Percentiles rank a stretch among this genome's conserved stretches.
These are phyloP conservation scores for Nitzschia sp. DNA, from an alignment of 108 stramenopile species.

Conservation along the genomic window DNA sequence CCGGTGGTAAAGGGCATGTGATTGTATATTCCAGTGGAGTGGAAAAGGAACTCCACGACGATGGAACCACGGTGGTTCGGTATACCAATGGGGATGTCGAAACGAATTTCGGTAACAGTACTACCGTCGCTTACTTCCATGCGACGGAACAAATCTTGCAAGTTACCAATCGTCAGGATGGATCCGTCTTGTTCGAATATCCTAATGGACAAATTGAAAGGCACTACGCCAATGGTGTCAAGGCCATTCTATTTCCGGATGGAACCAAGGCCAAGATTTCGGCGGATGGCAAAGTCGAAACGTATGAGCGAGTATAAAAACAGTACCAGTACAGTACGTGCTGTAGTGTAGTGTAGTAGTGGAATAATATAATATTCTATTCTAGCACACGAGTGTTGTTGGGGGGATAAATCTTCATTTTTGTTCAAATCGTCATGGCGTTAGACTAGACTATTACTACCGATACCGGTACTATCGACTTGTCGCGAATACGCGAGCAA, in stretches of 20 bases:
- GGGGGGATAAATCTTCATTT: no score
- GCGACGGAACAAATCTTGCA: conserved; percentile 35
- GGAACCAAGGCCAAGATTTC: conserved; percentile 26
- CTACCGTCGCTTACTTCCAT: conserved; percentile 39
- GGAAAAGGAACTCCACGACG: conserved; percentile 48
- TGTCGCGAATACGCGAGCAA: conserved; percentile 30
- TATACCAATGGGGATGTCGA: conserved; percentile 85
- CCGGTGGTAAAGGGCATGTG: conserved; percentile 26
- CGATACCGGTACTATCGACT: not conserved
- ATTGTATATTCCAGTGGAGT: conserved; percentile 65
- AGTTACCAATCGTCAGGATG: conserved; percentile 34
- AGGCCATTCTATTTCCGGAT: conserved; percentile 43
- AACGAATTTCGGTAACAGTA: conserved; percentile 21
- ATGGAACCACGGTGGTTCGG: conserved; percentile 61
- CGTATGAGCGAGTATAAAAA: not conserved
- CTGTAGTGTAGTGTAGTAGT: not conserved
- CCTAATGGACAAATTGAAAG: conserved; percentile 53
- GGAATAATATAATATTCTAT: no score
- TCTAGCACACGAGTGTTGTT: no score
- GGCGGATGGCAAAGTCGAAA: conserved; percentile 10
- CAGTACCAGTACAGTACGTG: not conserved
- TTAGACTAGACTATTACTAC: no score
- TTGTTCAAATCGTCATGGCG: no score
- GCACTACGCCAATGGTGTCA: conserved; percentile 50
- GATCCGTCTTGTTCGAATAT: conserved; percentile 48